Evolutionary conservation across 805 yeast genomes (phyloP).

Genomic region (Schizosaccharomyces octosporus): DNA sequence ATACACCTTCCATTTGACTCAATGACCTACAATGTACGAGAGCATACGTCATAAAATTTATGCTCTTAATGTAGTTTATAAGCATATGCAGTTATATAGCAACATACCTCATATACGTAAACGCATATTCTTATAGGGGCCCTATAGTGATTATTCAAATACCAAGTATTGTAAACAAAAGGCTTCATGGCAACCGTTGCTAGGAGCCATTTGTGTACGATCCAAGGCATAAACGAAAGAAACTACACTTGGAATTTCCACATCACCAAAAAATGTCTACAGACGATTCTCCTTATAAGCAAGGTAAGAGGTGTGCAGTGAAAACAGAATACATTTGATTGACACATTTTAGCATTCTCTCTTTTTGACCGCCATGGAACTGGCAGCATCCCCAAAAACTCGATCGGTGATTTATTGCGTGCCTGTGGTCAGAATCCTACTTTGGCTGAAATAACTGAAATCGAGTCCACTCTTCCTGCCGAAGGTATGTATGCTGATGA

Average conservation of each 20-base stretch:
- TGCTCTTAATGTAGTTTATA: too few species aligned
- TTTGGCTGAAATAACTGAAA: conserved; percentile 50
- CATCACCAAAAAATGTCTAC: background rate
- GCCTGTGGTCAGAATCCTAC: conserved; percentile 98
- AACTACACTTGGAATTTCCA: too few species aligned
- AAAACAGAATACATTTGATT: background rate
- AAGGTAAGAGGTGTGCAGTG: conserved; percentile 27
- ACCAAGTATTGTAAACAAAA: too few species aligned
- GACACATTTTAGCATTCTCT: conserved; percentile 39
- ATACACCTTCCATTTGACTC: too few species aligned
- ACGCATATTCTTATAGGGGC: too few species aligned
- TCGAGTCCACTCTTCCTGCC: conserved; percentile 20
- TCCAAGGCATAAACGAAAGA: background rate
- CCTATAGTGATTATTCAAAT: too few species aligned
- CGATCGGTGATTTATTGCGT: conserved; percentile 77
- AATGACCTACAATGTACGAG: too few species aligned
- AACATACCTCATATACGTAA: too few species aligned
- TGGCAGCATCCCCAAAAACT: conserved; percentile 62
- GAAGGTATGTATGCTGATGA: conserved; percentile 9
- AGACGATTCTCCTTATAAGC: conserved; percentile 4
- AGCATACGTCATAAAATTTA: too few species aligned
- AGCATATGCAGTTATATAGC: too few species aligned
- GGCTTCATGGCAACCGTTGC: background rate
- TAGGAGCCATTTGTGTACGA: background rate
- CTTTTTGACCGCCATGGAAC: conserved; percentile 89